Evolutionary conservation across 805 yeast genomes (phyloP), one percentile per base, ranked within the genome.

Genomic region (Cyberlindnera xylosilytica): DNA sequence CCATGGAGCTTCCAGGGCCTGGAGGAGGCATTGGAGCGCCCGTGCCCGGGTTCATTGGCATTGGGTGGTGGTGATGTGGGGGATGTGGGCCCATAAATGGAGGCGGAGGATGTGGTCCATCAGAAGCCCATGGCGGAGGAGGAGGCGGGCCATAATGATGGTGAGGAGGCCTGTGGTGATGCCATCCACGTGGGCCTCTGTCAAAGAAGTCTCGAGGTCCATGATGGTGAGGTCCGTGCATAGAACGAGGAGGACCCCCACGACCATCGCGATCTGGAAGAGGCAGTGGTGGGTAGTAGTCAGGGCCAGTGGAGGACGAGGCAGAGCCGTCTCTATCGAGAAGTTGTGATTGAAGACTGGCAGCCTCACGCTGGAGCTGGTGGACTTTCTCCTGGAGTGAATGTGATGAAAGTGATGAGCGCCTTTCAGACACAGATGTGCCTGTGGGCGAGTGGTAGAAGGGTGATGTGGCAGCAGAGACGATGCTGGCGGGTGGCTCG

Each of bases 281-380:
- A n/a, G 23, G 16, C 12, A 12, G 6, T 13, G 36, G 20, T 33
- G 36, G 20, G 28, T 33, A 30, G 39, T 46, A 27, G 35, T 34
- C 46, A 6, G 42, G 24, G 15, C 19, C 18, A 8, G 32, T 10
- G 20, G 50, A 24, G n/a, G 39, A 30, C 8, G 19, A 28, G 10
- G 24, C 11, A 11, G 39, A 39, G n/a, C 44, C 37, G 12, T 9
- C 10, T 36, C 45, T 28, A 28, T 40, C 45, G 13, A 41, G 32
- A 4, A 51, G 36, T 24, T 50, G 60, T 1, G 57, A 47, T 26
- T 53, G 56, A 7, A 53, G 39, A 20, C 39, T 39, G 1, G 60
- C 56, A 6, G 58, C 51, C 20, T 53, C 58, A 22, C 51, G 36
- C 34, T 53, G 60, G 4, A 55, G 31, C 26, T 47, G 51, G 1